Percentiles rank a stretch among this genome's conserved stretches.
Evolutionary conservation across 2,329 filamentous ascomycete genomes (phyloP).

Genomic region (Colletotrichum liaoningense): DNA sequence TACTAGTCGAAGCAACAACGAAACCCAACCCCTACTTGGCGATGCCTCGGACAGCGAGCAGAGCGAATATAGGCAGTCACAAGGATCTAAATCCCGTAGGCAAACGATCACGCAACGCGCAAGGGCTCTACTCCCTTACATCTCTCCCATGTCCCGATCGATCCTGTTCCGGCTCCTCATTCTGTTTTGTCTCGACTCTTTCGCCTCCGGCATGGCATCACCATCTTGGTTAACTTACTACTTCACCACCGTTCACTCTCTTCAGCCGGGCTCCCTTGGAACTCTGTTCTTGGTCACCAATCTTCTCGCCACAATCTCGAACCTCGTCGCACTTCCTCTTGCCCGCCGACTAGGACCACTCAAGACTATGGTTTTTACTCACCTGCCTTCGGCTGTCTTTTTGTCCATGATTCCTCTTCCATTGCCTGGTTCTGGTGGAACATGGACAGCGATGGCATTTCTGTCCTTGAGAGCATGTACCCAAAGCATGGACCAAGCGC

Average conservation of each 20-base stretch:
- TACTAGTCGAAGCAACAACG: not conserved
- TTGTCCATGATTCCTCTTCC: constrained; percentile 72
- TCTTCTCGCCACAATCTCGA: constrained; percentile 62
- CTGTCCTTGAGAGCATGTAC: constrained; percentile 71
- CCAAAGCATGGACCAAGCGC: constrained; percentile 77
- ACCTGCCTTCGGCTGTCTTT: constrained; percentile 75
- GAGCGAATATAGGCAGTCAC: not conserved
- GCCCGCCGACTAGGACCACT: constrained; percentile 71
- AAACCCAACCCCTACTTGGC: not conserved
- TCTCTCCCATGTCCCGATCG: constrained; percentile 29
- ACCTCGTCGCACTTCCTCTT: constrained; percentile 64
- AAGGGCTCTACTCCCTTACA: constrained; percentile 26
- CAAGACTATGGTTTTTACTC: constrained; percentile 82
- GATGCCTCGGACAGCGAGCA: not conserved
- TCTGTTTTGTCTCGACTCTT: constrained; percentile 33
- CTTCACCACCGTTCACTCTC: constrained; percentile 60
- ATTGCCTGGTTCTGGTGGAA: constrained; percentile 43
- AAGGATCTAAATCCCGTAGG: constrained; percentile 13
- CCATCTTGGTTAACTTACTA: constrained; percentile 70
- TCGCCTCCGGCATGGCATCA: constrained; percentile 75
- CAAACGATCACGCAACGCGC: constrained; percentile 13
- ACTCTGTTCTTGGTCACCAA: constrained; percentile 66
- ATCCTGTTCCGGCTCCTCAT: constrained; percentile 34
- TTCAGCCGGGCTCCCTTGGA: constrained; percentile 63
- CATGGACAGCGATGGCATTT: constrained; percentile 67